Evolutionary conservation across 2,329 filamentous ascomycete species (phyloP), one percentile per base, ranked within the genome.

Genomic region (Beauveria caledonica): DNA sequence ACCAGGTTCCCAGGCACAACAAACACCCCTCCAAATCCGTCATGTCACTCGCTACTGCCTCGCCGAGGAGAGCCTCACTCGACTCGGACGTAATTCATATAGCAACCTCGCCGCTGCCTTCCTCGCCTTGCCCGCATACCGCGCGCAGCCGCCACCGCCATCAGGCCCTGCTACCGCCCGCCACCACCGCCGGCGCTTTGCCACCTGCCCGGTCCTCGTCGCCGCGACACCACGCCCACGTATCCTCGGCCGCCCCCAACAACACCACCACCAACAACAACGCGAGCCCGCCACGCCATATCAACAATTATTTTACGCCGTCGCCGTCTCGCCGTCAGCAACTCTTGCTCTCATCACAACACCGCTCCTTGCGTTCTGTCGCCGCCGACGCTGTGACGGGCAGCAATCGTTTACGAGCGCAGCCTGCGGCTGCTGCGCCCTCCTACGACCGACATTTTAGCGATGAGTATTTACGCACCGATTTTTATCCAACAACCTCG

Each of bases 401-500:
- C 36, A 50, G n/a, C 39, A 52, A 27, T 17, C 39, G 36, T 21
- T 21, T 33, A 40, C 52, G 10, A 13, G 23, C 27, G 44, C 48
- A 6, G 55, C 27, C 29, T 45, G 10, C n/a, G 11, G n/a, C 27
- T n/a, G 40, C 57, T 39, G 9, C 48, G 36, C 5, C 46, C 17
- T 8, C 46, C 23, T 40, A 51, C 48, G 68, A 71, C 25, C 66
- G 70, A 45, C 60, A 64, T 17, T 66, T 66, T 40, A 62, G 74
- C 21, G 58, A 57, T 45, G 64, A 62, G n/a, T 58, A 75, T 27
- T 62, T 65, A 45, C 67, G 69, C 44, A 62, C 62, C 55, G 67
- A 72, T 15, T 72, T 73, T 58, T 74, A 72, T 10, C 75, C 73
- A 15, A 15, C 33, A 36, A 15, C 13, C 2, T 73, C 73, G 21